These are phyloP conservation scores for Termitomyces titanicus DNA, from an alignment of 768 basidiomycete genomes.

Conservation along the genomic window DNA sequence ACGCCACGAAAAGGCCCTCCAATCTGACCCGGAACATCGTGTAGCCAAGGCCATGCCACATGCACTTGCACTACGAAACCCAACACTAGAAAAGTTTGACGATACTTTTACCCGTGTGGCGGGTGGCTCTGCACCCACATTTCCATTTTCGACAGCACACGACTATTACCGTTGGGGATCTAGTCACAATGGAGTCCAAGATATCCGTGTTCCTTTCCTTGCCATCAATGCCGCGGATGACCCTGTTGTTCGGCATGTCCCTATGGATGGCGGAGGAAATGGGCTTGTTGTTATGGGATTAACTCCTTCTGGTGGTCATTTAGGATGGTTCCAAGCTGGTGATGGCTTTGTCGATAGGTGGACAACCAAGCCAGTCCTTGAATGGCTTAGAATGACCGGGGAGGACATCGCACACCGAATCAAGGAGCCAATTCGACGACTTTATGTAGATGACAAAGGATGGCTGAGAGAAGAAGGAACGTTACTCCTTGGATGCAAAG, in stretches of 20 bases:
- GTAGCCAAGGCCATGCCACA: slow-evolving; percentile 45
- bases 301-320: slow-evolving; percentile 68
- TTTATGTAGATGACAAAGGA: slow-evolving; percentile 51
- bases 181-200: slow-evolving; percentile 54
- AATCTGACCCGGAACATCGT: slow-evolving; percentile 45
- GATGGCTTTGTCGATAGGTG: slow-evolving; percentile 46
- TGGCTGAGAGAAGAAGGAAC: slow-evolving; percentile 57
- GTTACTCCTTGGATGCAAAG: slow-evolving; percentile 55
- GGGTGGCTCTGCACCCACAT: slow-evolving; percentile 60
- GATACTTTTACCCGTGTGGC: slow-evolving; percentile 60
- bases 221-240: slow-evolving; percentile 76
- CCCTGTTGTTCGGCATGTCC: slow-evolving; percentile 65
- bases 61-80: slow-evolving; percentile 45
- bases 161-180: slow-evolving; percentile 53
- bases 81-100: slow-evolving; percentile 59
- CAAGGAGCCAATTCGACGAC: slow-evolving; percentile 22
- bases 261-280: slow-evolving; percentile 51
- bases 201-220: slow-evolving; percentile 70
- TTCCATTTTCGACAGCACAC: slow-evolving; percentile 42
- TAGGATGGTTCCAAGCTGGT: slow-evolving; percentile 77
- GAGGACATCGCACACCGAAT: slow-evolving; percentile 43
- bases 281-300: slow-evolving; percentile 55
- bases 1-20: slow-evolving; percentile 45
- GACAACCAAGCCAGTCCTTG: slow-evolving; percentile 67
- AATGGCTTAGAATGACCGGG: slow-evolving; percentile 62